A percentile compares a stretch with the other conserved stretches of the same genome.
Evolutionary conservation across 305 asterid genomes (phyloP).

Genomic region (Solanum hybrid): DNA sequence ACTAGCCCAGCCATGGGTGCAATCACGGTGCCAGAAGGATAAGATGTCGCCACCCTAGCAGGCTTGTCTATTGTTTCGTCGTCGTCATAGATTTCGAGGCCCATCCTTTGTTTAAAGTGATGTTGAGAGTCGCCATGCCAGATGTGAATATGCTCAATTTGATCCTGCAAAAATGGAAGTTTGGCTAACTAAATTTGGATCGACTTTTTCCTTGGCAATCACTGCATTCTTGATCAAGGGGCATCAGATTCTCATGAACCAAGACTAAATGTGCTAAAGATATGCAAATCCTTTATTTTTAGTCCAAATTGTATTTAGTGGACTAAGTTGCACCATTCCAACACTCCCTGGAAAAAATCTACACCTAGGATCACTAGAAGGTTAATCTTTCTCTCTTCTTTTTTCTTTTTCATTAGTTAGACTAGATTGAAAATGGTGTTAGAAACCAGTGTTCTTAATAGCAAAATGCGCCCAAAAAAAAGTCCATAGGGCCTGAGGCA

Average conservation of each 20-base stretch:
- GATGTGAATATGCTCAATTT: conserved; percentile 71
- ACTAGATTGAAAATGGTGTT: background rate
- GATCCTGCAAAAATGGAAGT: conserved; percentile 41
- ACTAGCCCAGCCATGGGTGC: conserved; percentile 98
- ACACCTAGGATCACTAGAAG: background rate
- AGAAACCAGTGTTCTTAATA: background rate
- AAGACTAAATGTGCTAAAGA: background rate
- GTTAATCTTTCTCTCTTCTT: background rate
- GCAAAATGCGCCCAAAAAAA: background rate
- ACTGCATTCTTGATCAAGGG: background rate
- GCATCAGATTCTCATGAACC: background rate
- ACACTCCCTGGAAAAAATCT: background rate
- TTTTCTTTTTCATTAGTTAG: background rate
- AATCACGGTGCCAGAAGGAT: conserved; percentile 68
- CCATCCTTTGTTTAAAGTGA: conserved; percentile 54
- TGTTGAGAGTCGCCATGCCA: conserved; percentile 74
- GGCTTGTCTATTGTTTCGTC: conserved; percentile 46
- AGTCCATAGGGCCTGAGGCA: background rate
- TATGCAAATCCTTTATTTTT: background rate
- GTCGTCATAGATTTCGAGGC: conserved; percentile 33
- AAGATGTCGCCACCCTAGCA: conserved; percentile 43
- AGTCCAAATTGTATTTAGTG: background rate
- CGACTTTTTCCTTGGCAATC: background rate
- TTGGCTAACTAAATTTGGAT: background rate
- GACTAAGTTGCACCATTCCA: background rate